Percentiles rank a stretch among this genome's conserved stretches.
Conservation (phyloP, 2,329 filamentous ascomycete species). For the Aspergillus luchuensis region DNA sequence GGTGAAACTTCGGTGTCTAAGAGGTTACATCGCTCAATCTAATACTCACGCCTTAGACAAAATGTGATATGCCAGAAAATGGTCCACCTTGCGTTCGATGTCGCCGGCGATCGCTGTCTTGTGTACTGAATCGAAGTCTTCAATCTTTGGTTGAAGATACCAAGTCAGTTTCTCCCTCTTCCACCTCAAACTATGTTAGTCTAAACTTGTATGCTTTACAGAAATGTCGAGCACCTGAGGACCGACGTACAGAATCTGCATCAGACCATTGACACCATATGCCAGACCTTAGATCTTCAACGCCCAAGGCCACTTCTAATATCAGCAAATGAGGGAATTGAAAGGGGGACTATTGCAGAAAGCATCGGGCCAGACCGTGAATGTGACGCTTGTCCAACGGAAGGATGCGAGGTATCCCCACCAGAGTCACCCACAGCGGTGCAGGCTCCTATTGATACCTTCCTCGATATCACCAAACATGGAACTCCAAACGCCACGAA, state of each 20-base stretch:
- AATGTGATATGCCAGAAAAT: constrained; percentile 51
- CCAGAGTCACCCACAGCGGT: constrained; percentile 37
- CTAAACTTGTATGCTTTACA: too few species aligned
- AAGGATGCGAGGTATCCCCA: constrained; percentile 40
- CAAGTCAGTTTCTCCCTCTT: too few species aligned
- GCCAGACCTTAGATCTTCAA: too few species aligned
- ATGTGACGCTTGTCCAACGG: constrained; percentile 41
- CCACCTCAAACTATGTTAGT: too few species aligned
- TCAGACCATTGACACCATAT: too few species aligned
- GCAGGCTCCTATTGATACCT: constrained; percentile 40
- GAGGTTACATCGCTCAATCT: neutral
- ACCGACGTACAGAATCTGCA: too few species aligned
- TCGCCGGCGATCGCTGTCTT: constrained; percentile 48
- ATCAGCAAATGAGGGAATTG: too few species aligned
- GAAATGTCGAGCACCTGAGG: too few species aligned
- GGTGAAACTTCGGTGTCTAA: constrained; percentile 30
- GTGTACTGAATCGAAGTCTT: constrained; percentile 50
- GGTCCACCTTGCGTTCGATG: constrained; percentile 53
- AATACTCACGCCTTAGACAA: constrained; percentile 31
- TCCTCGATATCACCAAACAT: constrained; percentile 37
- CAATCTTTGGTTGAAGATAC: too few species aligned
- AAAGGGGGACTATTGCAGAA: too few species aligned
- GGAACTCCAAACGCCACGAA: too few species aligned
- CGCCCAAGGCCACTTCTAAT: too few species aligned
- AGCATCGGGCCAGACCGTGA: constrained; percentile 30